Conservation (phyloP, 768 basidiomycete genomes). For the Exidia glandulosa region DNA sequence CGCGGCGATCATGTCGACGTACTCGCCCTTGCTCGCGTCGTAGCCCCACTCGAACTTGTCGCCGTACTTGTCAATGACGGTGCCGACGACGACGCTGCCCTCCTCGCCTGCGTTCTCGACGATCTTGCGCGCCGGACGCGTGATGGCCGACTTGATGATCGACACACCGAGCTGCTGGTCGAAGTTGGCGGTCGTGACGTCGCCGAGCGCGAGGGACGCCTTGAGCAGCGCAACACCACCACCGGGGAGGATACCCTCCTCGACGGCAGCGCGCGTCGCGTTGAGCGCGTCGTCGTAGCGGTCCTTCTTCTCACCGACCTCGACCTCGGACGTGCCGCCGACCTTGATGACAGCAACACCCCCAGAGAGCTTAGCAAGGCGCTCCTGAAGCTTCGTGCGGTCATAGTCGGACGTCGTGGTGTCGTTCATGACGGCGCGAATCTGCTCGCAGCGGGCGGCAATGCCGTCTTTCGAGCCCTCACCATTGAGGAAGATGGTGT, state of each 20-base stretch:
- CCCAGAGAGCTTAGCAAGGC: conserved; percentile 89
- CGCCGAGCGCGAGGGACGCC: conserved; percentile 60
- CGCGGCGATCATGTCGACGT: conserved; percentile 85
- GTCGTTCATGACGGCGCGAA: conserved; percentile 74
- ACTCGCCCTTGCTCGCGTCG: conserved; percentile 86
- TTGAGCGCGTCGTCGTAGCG: conserved; percentile 94
- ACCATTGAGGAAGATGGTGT: conserved; percentile 93
- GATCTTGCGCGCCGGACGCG: conserved; percentile 77
- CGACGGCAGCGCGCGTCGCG: conserved; percentile 96
- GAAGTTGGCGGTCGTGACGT: conserved; percentile 80
- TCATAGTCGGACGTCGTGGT: conserved; percentile 86
- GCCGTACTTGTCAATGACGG: conserved; percentile 60
- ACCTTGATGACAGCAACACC: conserved; percentile 99
- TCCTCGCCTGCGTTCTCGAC: conserved; percentile 93
- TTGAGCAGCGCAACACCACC: conserved; percentile 91
- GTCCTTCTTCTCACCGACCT: conserved; percentile 99
- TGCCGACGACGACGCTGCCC: conserved; percentile 84
- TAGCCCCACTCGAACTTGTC: conserved; percentile 86
- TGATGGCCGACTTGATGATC: conserved; percentile 81
- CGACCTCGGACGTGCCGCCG: conserved; percentile 86
- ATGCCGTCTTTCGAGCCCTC: conserved; percentile 85
- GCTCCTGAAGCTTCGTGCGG: conserved; percentile 89
- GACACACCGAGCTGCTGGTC: conserved; percentile 94
- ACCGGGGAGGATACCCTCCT: conserved; percentile 96
- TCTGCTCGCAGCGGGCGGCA: conserved; percentile 90